These are phyloP conservation scores for Rhipidocladum racemiflorum DNA, from an alignment of 176 grass and related monocot genomes.

Conservation along the genomic window DNA sequence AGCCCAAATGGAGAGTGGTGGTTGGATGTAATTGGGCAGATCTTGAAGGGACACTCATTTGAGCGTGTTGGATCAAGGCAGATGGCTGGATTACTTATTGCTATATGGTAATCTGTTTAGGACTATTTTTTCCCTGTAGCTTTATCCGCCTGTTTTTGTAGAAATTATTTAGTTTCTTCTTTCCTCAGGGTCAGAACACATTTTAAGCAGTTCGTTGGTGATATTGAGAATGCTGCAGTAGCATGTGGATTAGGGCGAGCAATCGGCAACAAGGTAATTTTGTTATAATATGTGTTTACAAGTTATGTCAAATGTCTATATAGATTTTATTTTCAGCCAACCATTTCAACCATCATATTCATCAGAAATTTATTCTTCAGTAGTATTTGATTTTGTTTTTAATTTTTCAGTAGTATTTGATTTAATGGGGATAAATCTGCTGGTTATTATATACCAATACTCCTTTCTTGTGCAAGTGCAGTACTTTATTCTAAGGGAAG, in stretches of 20 bases:
- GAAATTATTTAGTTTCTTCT: conserved; percentile 27
- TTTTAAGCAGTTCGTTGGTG: conserved; percentile 69
- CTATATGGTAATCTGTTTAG: conserved; percentile 65
- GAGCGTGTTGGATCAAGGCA: conserved; percentile 78
- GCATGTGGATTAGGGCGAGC: conserved; percentile 89
- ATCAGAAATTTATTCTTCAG: not conserved
- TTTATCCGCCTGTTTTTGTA: conserved; percentile 22
- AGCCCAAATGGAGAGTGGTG: conserved; percentile 93
- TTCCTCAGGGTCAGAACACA: conserved; percentile 65
- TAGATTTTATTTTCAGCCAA: conserved; percentile 3
- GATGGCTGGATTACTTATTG: conserved; percentile 84
- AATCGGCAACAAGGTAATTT: conserved; percentile 79
- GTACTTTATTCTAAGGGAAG: not conserved
- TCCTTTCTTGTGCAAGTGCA: not conserved
- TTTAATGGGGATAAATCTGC: not conserved
- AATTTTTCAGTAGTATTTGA: not conserved
- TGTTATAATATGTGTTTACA: not conserved
- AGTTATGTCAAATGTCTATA: not conserved
- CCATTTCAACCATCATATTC: not conserved
- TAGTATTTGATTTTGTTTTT: not conserved
- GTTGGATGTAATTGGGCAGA: conserved; percentile 75
- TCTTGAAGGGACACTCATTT: conserved; percentile 57
- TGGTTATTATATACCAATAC: not conserved
- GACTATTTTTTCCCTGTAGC: not conserved
- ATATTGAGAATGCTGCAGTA: conserved; percentile 78